A percentile compares a stretch with the other conserved stretches of the same genome.
Evolutionary conservation across 257 asterid species (phyloP).

Genomic region (Solanum raphanifolium): DNA sequence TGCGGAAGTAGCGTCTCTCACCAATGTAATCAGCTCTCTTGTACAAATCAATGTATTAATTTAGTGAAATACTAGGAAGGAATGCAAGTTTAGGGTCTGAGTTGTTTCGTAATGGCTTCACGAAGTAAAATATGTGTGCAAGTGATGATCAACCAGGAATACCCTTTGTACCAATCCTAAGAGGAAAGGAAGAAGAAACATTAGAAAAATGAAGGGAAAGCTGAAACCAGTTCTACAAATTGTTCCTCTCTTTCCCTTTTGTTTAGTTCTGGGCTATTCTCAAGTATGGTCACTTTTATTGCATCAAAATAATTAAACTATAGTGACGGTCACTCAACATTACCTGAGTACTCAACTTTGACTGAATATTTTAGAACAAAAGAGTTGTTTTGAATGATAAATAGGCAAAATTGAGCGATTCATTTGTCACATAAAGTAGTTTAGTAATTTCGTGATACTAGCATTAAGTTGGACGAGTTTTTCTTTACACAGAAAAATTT

Average conservation of each 20-base stretch:
- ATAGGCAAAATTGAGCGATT: background rate
- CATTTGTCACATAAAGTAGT: background rate
- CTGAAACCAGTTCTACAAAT: background rate
- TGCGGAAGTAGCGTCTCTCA: background rate
- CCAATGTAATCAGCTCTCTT: background rate
- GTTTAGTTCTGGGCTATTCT: background rate
- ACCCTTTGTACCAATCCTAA: background rate
- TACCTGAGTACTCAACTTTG: background rate
- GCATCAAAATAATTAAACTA: background rate
- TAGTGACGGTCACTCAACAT: background rate
- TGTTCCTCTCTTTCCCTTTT: background rate
- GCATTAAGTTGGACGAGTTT: background rate
- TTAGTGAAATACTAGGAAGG: background rate
- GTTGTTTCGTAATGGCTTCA: background rate
- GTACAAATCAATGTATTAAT: constrained; percentile 3
- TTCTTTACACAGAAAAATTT: background rate
- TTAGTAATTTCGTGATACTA: background rate
- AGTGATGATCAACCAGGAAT: background rate
- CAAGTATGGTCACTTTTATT: background rate
- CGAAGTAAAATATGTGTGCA: background rate
- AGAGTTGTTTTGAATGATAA: background rate
- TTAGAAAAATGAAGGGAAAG: background rate
- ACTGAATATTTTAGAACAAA: background rate
- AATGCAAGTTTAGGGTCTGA: background rate
- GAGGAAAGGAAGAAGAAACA: background rate